phyloP scores from a whole-genome alignment of 2,329 filamentous ascomycete genomes.

The Colletotrichum musicola region DNA sequence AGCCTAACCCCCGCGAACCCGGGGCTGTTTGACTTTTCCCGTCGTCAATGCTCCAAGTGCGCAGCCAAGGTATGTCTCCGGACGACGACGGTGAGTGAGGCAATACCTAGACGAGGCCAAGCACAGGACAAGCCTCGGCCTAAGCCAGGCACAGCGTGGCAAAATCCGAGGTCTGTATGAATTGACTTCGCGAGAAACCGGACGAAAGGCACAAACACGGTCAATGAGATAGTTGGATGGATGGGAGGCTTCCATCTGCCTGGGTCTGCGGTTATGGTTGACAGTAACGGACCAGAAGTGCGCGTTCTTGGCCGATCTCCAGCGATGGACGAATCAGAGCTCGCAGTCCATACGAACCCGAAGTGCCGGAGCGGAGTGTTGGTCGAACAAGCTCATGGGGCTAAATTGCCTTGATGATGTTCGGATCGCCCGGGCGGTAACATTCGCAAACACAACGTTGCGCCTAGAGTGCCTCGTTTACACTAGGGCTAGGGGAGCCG shows the following conservation, averaged over 20 bases:
- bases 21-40: slow-evolving; percentile 13
- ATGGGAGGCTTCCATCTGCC: not conserved
- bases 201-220: slow-evolving; percentile 7
- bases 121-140: not conserved
- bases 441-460: not conserved
- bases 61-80: not conserved
- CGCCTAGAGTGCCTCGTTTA: not conserved
- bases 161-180: no score
- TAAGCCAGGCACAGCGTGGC: no score
- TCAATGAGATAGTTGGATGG: slow-evolving; percentile 13
- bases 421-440: not conserved
- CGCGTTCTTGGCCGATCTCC: slow-evolving; percentile 7
- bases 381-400: not conserved
- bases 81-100: not conserved
- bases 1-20: slow-evolving; percentile 3
- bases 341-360: not conserved
- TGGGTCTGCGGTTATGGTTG: no score
- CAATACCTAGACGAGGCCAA: not conserved
- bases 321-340: not conserved
- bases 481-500: not conserved
- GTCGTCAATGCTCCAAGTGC: slow-evolving; percentile 16
- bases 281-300: not conserved
- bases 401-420: slow-evolving; percentile 5
- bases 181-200: no score
- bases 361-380: not conserved